Evolutionary conservation across 1,284 basidiomycete genomes (phyloP), one percentile per base, ranked within the genome.

Genomic region (Cerrena zonata): DNA sequence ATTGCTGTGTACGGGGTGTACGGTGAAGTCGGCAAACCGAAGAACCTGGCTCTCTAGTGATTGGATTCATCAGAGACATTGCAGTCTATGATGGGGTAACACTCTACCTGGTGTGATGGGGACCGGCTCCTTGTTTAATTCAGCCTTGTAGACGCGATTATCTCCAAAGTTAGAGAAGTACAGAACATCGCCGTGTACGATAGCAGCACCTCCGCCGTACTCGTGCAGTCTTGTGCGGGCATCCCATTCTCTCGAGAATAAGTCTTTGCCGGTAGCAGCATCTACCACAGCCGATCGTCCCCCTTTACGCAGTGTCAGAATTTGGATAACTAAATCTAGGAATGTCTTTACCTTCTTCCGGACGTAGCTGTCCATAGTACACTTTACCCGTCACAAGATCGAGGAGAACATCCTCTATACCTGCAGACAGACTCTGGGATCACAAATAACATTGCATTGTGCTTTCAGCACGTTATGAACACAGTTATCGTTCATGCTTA

Each of bases 281-380:
- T 80, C 69, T 34, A 87, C 77, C 10, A 88, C 65, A 0, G 80
- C 80, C 43, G 61, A 70, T 1, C 85, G 70, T 4, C 86, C 78
- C 10, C 34, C 34, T 36, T 11, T 36, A n/a, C n/a, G n/a, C n/a
- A n/a, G n/a, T n/a, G n/a, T n/a, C n/a, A n/a, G n/a, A n/a, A n/a
- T n/a, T n/a, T n/a, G n/a, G n/a, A n/a, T n/a, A n/a, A 36, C 10
- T 36, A n/a, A 36, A n/a, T 10, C 11, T 11, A n/a, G 34, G n/a
- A 36, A n/a, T n/a, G n/a, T n/a, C n/a, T n/a, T 36, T 36, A 15
- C 65, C 71, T 59, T 89, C 84, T 13, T 74, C 71, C 0, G 86
- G 82, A 5, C 86, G 66, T 7, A 65, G 69, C 59, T 89, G 86
- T 45, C 84, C 58, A 64, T 84, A 80, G 57, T 84, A 86, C 21